Evolutionary conservation across 164 flowering plant species (phyloP), one percentile per base, ranked within the genome.

Genomic region (Piper longum): DNA sequence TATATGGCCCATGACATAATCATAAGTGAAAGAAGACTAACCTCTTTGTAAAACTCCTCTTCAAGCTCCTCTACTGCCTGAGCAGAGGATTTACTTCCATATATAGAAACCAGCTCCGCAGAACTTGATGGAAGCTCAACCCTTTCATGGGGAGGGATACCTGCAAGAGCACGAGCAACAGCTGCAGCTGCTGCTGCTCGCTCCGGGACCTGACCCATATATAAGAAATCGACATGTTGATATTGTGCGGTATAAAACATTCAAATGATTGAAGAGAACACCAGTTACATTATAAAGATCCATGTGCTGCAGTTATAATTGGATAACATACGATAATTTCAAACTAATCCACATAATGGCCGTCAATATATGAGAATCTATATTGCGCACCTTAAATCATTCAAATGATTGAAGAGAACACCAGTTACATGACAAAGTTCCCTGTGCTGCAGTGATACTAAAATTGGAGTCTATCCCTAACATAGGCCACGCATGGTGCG

Each of bases 131-230:
- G 74, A 48, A 89, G 83, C 70, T 67, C 78, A 62, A 70, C 65
- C 67, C 89, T 81, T 69, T 91, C 90, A 71, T 95, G 87, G 39
- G 97, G 91, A 55, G 97, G 95, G 44, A 95, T 74, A 52, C 86
- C 84, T 41, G 96, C 89, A 74, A 95, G 79, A 67, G 86, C 95
- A 66, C 95, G 88, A 58, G 99, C 99, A 63, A 89, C 88, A 69
- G 84, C 95, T 56, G 99, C 99, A 18, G 99, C 97, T 8, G 97
- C 96, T 16, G 82, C 96, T 56, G 91, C 99, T 66, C 98, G 85
- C 19, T 83, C 91, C 41, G 98, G 97, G 71, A 91, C 91, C 99
- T 95, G 76, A 39, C 68, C 41, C 64, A 64, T 66, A 18, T 9
- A 4, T 61, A 44, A 66, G 36, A 16, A 3, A 16, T 48, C 9